Evolutionary conservation across 2,329 filamentous ascomycete genomes (phyloP), one percentile per base, ranked within the genome.

Genomic region (Tolypocladium paradoxum): DNA sequence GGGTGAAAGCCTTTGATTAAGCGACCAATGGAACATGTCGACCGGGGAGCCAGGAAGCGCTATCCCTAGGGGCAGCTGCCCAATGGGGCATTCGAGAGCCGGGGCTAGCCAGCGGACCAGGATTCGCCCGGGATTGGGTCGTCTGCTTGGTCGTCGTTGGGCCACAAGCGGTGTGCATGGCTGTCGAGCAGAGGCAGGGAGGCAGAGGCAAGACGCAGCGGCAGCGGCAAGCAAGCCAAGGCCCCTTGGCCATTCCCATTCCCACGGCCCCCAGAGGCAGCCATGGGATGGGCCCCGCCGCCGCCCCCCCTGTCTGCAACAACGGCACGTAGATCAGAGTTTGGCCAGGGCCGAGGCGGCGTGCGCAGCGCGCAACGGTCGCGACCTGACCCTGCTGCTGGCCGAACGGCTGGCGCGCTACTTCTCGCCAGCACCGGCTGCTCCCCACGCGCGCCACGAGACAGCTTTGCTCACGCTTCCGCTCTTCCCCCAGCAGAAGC

Each of bases 1-100:
- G 73, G 64, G 64, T 62, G 59, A 64, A 68, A 69, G 70, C 68
- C 70, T 72, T 71, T 72, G 69, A 79, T 78, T 72, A 74, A 72
- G 65, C 68, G 69, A 60, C 76, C 76, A 80, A 79, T 79, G 68
- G 70, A 31, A 63, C 62, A 64, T 55, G 53, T 58, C 59, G 61
- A 53, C 57, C 61, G 55, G 59, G 67, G 66, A 66, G 66, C 68
- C 69, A 68, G 70, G 70, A 54, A 53, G 55, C 49, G 55, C 50
- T 34, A 40, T 56, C 52, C 56, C 67, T 66, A 68, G 70, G 68
- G 68, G 63, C 64, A 68, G 62, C 66, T 75, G 70, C 74, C 77
- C 72, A 78, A 80, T 76, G 61, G 65, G 70, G 74, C 66, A 74
- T 66, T 65, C 61, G 64, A 70, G 59, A 64, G 61, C 75, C 73